phyloP scores from a whole-genome alignment of 2,329 filamentous ascomycete species.

The Hymenoscyphus repandus region DNA sequence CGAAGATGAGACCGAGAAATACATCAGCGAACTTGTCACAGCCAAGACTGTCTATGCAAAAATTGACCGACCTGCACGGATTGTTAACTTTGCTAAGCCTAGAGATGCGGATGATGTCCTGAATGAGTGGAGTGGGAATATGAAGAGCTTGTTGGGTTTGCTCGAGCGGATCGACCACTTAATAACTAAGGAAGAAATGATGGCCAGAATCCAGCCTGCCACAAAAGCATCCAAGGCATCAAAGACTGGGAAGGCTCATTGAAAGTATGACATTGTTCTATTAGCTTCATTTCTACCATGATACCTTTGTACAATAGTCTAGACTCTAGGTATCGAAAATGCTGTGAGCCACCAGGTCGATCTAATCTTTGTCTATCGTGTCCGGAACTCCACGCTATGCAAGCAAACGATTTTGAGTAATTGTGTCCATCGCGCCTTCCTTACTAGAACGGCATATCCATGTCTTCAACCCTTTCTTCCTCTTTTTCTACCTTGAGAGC shows the following conservation, averaged over 20 bases:
- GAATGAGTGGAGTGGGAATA: conserved; percentile 98
- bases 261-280: conserved; percentile 14
- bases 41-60: conserved; percentile 97
- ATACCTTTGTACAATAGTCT: conserved; percentile 32
- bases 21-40: conserved; percentile 94
- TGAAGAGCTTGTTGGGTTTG: conserved; percentile 84
- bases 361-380: conserved; percentile 10
- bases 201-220: conserved; percentile 83
- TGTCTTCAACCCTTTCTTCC: conserved; percentile 59
- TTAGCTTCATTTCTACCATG: conserved; percentile 13
- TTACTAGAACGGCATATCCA: conserved; percentile 59
- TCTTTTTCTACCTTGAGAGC: conserved; percentile 42
- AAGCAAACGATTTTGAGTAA: background rate
- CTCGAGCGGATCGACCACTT: conserved; percentile 92
- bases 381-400: conserved; percentile 22
- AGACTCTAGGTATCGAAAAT: conserved; percentile 29
- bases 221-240: conserved; percentile 29
- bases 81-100: conserved; percentile 93
- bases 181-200: conserved; percentile 99
- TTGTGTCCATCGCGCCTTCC: background rate
- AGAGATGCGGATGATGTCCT: conserved; percentile 91
- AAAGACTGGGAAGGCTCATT: conserved; percentile 36
- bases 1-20: conserved; percentile 97
- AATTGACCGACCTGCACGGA: conserved; percentile 86
- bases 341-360: conserved; percentile 11